These are phyloP conservation scores for Heritiera fomes DNA, from an alignment of 345 rosid genomes.

Conservation along the genomic window DNA sequence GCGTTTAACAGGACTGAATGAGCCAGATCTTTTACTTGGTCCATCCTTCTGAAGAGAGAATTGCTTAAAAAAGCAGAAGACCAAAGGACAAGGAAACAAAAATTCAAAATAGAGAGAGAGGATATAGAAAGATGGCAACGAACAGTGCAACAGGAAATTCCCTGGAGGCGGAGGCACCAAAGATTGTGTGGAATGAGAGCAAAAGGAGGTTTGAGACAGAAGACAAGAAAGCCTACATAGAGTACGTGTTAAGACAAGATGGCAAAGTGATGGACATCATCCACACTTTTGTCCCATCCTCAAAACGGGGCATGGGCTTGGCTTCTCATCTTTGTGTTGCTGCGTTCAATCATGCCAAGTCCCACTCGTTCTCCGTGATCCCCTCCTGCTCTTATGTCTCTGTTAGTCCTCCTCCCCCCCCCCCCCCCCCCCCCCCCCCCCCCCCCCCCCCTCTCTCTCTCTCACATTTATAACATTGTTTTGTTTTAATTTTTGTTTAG, in stretches of 20 bases:
- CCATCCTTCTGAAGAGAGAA: background rate
- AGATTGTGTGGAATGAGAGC: slow-evolving; percentile 61
- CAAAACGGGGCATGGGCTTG: slow-evolving; percentile 80
- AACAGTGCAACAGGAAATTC: slow-evolving; percentile 15
- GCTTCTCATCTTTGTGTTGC: slow-evolving; percentile 85
- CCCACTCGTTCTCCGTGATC: slow-evolving; percentile 59
- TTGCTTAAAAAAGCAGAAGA: background rate
- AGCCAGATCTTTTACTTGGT: background rate
- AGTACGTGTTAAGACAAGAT: slow-evolving; percentile 55
- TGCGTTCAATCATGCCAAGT: slow-evolving; percentile 70
- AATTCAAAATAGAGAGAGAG: background rate
- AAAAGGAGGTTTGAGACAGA: slow-evolving; percentile 74
- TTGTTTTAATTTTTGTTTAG: background rate
- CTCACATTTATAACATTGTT: background rate
- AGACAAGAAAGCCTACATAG: slow-evolving; percentile 72
- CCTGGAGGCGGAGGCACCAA: slow-evolving; percentile 41
- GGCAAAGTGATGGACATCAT: slow-evolving; percentile 70
- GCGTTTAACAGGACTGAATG: background rate
- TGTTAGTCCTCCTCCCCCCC: slow-evolving; percentile 30
- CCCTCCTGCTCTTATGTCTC: slow-evolving; percentile 92
- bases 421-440: too few relatives aligned
- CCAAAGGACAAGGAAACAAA: background rate
- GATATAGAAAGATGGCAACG: slow-evolving; percentile 27
- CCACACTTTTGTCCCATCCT: slow-evolving; percentile 78
- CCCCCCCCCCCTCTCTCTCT: background rate